These are phyloP conservation scores for Debaryomyces prosopidis DNA, from an alignment of 805 yeast species.

Conservation along the genomic window DNA sequence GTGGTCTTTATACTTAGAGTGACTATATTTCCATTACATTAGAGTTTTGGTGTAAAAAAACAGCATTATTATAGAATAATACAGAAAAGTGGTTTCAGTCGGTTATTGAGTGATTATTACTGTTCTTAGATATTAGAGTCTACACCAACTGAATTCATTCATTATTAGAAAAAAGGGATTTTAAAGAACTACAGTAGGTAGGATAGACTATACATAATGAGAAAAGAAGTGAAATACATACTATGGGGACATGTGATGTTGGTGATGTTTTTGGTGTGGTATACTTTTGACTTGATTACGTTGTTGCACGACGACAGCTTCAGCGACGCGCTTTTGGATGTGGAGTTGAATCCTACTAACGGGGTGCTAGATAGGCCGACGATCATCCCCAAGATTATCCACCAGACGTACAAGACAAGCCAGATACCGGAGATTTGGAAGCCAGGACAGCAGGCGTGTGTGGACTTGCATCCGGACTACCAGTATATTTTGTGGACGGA, in stretches of 20 bases:
- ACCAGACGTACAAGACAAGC: constrained; percentile 84
- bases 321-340: constrained; percentile 60
- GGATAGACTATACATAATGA: constrained; percentile 38
- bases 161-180: too few relatives aligned
- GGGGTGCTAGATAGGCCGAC: constrained; percentile 47
- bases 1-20: too few relatives aligned
- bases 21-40: too few relatives aligned
- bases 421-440: constrained; percentile 82
- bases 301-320: constrained; percentile 71
- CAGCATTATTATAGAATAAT: too few relatives aligned
- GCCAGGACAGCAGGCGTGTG: constrained; percentile 73
- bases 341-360: constrained; percentile 59
- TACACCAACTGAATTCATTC: too few relatives aligned
- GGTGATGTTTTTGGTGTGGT: constrained; percentile 55
- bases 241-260: constrained; percentile 60
- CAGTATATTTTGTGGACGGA: constrained; percentile 92
- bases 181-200: too few relatives aligned
- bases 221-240: constrained; percentile 63
- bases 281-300: constrained; percentile 70
- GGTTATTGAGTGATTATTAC: too few relatives aligned
- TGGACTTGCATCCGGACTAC: constrained; percentile 82
- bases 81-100: too few relatives aligned
- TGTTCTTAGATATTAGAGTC: too few relatives aligned
- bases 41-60: too few relatives aligned
- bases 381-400: constrained; percentile 85